Base-by-base conservation (phyloP, 768 basidiomycete species). In the Hericium alpestre region DNA sequence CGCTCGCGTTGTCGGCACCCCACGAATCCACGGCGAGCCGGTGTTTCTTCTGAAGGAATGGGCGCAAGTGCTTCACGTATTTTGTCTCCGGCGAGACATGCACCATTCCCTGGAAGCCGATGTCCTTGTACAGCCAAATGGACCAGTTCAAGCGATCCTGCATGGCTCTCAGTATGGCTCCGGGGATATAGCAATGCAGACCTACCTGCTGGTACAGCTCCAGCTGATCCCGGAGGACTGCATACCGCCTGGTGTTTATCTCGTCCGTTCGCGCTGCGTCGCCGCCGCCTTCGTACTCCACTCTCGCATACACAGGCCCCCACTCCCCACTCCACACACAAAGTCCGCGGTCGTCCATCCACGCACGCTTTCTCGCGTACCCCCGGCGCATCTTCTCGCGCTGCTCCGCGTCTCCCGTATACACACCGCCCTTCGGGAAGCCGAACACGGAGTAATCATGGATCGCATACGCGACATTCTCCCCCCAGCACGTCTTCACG, bases 381-480 rank as follows among this genome's bases (percentile, higher is more conserved):
- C 61, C 66, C 41, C 62, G 58, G 53, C 53, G 47, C 51, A 73
- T 61, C 48, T 59, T 59, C 39, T 54, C 53, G 56, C 65, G 65
- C 60, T 72, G 70, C 37, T 65, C 69, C 1, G 56, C 54, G 20
- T 59, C 63, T n/a, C 64, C 67, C 7, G 63, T 68, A 59, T 72
- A 74, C 20, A 58, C 56, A 50, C 63, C 70, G 15, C 70, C 59
- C 27, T 64, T 64, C 12, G 73, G 72, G 61, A 75, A 73, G 1
- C 73, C 74, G 58, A 66, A 75, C 32, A 67, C 60, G 15, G 69
- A 65, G 59, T 74, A 76, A 55, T 76, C 73, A 60, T 73, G 72
- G 38, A 69, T 67, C 2, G 71, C 61, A 61, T 73, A 73, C 23
- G 73, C 73, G 9, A 65, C 65, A 63, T 76, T 76, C 20, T 56